Percentiles rank a stretch among this genome's conserved stretches.
phyloP scores from a whole-genome alignment of 1,139 yeast species.

The Kurtzmaniella quercitrusa region DNA sequence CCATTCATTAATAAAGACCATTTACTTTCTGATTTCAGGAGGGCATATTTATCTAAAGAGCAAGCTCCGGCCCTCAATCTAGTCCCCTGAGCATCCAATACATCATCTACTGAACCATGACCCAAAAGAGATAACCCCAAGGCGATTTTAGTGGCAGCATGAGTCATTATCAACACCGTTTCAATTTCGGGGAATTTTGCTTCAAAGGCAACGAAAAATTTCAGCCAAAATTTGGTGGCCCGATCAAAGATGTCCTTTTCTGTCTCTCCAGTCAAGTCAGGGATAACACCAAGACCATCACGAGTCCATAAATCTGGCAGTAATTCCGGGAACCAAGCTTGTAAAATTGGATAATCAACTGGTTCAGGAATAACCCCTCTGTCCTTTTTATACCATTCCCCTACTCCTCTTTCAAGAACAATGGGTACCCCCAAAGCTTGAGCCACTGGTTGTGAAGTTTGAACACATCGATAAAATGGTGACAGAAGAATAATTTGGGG shows the following conservation, averaged over 20 bases:
- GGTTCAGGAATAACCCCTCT: conserved; percentile 55
- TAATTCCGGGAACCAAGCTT: conserved; percentile 43
- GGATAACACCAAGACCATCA: conserved; percentile 47
- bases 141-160: conserved; percentile 82
- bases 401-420: conserved; percentile 66
- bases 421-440: conserved; percentile 52
- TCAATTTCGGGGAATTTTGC: conserved; percentile 49
- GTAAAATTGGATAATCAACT: conserved; percentile 47
- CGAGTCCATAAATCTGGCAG: conserved; percentile 44
- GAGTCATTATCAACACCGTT: conserved; percentile 62
- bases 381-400: conserved; percentile 63
- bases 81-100: conserved; percentile 47
- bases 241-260: conserved; percentile 58
- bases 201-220: conserved; percentile 51
- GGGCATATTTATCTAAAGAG: conserved; percentile 33
- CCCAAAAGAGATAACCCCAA: conserved; percentile 66
- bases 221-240: conserved; percentile 44
- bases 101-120: conserved; percentile 40
- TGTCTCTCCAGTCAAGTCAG: conserved; percentile 58
- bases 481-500: conserved; percentile 69
- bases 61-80: conserved; percentile 48
- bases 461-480: conserved; percentile 87
- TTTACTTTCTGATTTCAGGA: conserved; percentile 12
- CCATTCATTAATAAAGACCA: conserved; percentile 69
- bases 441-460: conserved; percentile 73